Percentiles rank a stretch among this genome's conserved stretches.
These are phyloP conservation scores for Beauveria sp. DNA, from an alignment of 2,329 filamentous ascomycete species.

Conservation along the genomic window DNA sequence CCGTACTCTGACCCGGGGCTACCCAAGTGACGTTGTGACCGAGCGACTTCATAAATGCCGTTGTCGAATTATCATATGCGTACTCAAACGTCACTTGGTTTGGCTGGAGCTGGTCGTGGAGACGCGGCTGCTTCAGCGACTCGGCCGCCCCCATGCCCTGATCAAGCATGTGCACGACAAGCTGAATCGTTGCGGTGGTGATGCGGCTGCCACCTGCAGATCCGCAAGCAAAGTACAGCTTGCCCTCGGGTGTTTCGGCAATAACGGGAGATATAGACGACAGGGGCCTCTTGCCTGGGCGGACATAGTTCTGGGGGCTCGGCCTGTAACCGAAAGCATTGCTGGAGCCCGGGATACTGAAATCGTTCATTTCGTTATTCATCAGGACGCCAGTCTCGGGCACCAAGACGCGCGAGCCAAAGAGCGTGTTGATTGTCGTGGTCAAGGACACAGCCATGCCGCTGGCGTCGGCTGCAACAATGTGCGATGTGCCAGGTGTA, in stretches of 20 bases:
- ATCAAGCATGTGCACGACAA: conserved; percentile 67
- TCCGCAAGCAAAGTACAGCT: conserved; percentile 64
- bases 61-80: conserved; percentile 60
- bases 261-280: conserved; percentile 74
- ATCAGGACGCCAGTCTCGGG: conserved; percentile 78
- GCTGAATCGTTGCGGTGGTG: conserved; percentile 75
- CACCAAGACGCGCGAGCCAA: conserved; percentile 67
- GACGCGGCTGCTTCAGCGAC: conserved; percentile 58
- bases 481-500: conserved; percentile 62
- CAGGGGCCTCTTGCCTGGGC: conserved; percentile 68
- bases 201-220: conserved; percentile 79
- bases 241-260: conserved; percentile 60
- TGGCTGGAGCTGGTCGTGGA: conserved; percentile 79
- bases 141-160: conserved; percentile 50
- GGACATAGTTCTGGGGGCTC: conserved; percentile 65
- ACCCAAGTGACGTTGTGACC: conserved; percentile 74
- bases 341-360: conserved; percentile 62
- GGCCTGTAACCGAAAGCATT: conserved; percentile 76
- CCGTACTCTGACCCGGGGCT: conserved; percentile 56
- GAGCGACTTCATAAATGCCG: conserved; percentile 54
- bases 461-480: conserved; percentile 59
- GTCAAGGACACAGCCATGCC: conserved; percentile 71
- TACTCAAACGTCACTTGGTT: conserved; percentile 64
- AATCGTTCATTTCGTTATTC: conserved; percentile 60
- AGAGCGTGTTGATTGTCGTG: conserved; percentile 73